Percentiles rank a stretch among this genome's conserved stretches.
phyloP scores from a whole-genome alignment of 345 rosid species.

The Eucalyptus pauciflora region DNA sequence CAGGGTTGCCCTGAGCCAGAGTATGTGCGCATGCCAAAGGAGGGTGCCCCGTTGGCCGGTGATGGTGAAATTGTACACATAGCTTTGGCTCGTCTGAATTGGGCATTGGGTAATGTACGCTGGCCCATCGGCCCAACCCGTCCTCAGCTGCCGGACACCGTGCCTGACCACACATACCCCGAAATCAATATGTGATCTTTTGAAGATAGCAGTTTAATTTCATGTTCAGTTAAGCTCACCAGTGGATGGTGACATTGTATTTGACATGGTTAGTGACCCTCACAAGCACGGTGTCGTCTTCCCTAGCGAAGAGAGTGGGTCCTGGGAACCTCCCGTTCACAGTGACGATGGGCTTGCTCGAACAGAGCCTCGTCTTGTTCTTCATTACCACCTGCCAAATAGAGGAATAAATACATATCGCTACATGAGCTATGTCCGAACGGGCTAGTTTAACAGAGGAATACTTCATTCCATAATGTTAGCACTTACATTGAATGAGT shows the following conservation, averaged over 20 bases:
- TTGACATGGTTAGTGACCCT: conserved; percentile 76
- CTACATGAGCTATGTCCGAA: neutral
- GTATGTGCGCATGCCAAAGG: conserved; percentile 89
- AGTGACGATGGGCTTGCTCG: conserved; percentile 72
- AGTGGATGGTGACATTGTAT: conserved; percentile 76
- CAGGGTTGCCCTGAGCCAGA: conserved; percentile 88
- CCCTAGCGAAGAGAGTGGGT: conserved; percentile 79
- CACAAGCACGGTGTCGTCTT: conserved; percentile 73
- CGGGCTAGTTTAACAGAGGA: neutral
- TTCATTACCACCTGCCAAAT: conserved; percentile 56
- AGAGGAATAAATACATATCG: neutral
- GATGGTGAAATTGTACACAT: conserved; percentile 67
- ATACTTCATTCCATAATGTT: neutral
- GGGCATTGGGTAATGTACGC: conserved; percentile 94
- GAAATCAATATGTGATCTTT: too few species aligned
- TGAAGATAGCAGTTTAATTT: neutral
- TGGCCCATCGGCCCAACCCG: conserved; percentile 96
- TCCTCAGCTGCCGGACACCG: conserved; percentile 67
- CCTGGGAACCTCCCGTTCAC: conserved; percentile 83
- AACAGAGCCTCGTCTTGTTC: conserved; percentile 56
- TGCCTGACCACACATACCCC: conserved; percentile 32
- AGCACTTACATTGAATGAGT: conserved; percentile 56
- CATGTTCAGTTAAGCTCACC: conserved; percentile 25
- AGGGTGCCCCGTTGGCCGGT: conserved; percentile 91
- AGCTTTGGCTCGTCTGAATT: conserved; percentile 65